phyloP scores from a whole-genome alignment of 2,329 filamentous ascomycete species.

The Zasmidium cellare region DNA sequence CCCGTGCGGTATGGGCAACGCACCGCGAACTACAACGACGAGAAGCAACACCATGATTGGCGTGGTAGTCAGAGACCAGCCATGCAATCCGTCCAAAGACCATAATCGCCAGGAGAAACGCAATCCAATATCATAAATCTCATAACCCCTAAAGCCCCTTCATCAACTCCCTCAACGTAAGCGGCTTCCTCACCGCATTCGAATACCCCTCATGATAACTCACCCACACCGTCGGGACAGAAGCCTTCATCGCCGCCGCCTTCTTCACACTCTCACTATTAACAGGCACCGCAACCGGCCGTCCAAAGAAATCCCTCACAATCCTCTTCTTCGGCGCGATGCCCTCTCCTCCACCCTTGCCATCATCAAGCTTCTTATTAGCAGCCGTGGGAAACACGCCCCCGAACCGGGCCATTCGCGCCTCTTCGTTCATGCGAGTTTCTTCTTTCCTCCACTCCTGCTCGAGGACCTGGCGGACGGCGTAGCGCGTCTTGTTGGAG shows the following conservation, averaged over 20 bases:
- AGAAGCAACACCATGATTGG: too few relatives aligned
- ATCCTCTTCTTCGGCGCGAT: conserved; percentile 39
- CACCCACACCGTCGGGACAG: conserved; percentile 72
- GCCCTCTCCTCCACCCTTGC: conserved; percentile 1
- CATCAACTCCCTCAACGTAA: conserved; percentile 78
- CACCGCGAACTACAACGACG: too few relatives aligned
- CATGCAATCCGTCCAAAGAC: too few relatives aligned
- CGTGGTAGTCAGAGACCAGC: too few relatives aligned
- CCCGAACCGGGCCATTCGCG: conserved; percentile 64
- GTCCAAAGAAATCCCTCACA: conserved; percentile 84
- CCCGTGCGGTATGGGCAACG: too few relatives aligned
- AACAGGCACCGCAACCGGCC: conserved; percentile 58
- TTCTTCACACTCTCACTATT: conserved; percentile 44
- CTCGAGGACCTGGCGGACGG: conserved; percentile 88
- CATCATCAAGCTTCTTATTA: conserved; percentile 5
- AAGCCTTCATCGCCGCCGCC: conserved; percentile 35
- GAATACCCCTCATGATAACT: conserved; percentile 88
- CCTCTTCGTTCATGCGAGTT: conserved; percentile 63
- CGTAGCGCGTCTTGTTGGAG: conserved; percentile 76
- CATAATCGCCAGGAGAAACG: too few relatives aligned
- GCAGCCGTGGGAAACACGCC: conserved; percentile 44
- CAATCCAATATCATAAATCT: too few relatives aligned
- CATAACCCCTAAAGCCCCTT: conserved; percentile 52
- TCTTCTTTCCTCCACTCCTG: conserved; percentile 81
- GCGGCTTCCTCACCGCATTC: conserved; percentile 87